Base-by-base conservation (phyloP, 306 rosid species). In the Pyrus betulifolia region DNA sequence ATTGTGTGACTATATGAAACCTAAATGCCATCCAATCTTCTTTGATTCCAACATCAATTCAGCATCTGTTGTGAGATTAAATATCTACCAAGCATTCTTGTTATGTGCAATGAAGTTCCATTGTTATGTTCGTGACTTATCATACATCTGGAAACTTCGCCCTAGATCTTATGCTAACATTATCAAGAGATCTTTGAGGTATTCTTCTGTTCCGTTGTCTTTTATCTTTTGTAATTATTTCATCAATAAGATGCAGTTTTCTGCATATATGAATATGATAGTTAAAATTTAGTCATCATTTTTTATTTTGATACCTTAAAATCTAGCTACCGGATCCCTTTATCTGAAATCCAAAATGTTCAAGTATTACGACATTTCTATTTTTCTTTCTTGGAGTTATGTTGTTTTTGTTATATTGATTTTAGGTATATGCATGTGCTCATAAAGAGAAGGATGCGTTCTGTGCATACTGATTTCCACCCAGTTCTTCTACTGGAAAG, bases 21-120 rank as follows among this genome's bases (percentile, higher is more conserved):
- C 97, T 12, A 94, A 92, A 84, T 92, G 98, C 64, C 93, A 92
- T 88, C 90, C 96, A 8, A 75, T 94, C 75, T 94, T 92, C 86
- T 94, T 84, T 3, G 97, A 92, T 86, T 84, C 90, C 72, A 92
- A 94, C 69, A 86, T 94, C 76, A 94, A 94, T 81, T 90, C 97
- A 15, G 92, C 88, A 25, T 91, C 83, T 77, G 95, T 89, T 76
- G 93, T 94, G 80, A 88, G 92, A 87, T 82, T 94, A 72, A 94
- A 94, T 70, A 74, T 89, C 79, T 92, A 86, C 79, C 96, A 92
- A 74, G 72, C 77, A 4, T 90, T 94, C 84, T 42, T 94, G 80
- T 38, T 90, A 27, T 87, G 86, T 81, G 98, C 98, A 6, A 94
- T 94, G 97, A 92, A 92, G 87, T 92, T 92, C 65, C 97, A 92